phyloP scores from a whole-genome alignment of 2,329 filamentous ascomycete species.

The Stagonosporopsis chrysanthemi region DNA sequence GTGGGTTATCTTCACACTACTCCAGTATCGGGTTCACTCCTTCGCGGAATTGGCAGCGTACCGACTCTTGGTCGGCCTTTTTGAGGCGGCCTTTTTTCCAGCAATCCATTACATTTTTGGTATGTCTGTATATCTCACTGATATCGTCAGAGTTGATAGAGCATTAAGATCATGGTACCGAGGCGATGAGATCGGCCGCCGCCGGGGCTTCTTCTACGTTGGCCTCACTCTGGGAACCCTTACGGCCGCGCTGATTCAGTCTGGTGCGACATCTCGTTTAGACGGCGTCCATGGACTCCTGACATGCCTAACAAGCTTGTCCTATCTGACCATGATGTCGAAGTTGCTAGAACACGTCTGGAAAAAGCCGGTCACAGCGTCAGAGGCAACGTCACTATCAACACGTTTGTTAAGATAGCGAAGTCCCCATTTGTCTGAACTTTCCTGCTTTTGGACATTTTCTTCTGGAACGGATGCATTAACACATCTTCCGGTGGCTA shows the following conservation, averaged over 20 bases:
- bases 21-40: constrained; percentile 60
- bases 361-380: constrained; percentile 53
- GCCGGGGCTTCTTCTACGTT: constrained; percentile 62
- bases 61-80: constrained; percentile 63
- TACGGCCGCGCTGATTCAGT: constrained; percentile 59
- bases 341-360: constrained; percentile 56
- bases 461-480: constrained; percentile 65
- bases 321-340: constrained; percentile 57
- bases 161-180: constrained; percentile 58
- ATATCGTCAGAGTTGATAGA: constrained; percentile 2
- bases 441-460: constrained; percentile 59
- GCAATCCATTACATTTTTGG: constrained; percentile 43
- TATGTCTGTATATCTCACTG: not conserved
- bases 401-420: constrained; percentile 32
- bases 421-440: constrained; percentile 60
- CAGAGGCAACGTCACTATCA: constrained; percentile 28
- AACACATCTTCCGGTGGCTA: constrained; percentile 60
- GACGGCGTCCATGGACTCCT: constrained; percentile 60
- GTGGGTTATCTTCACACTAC: constrained; percentile 65
- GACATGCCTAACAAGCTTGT: constrained; percentile 59
- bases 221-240: constrained; percentile 61
- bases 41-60: constrained; percentile 62
- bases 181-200: constrained; percentile 52
- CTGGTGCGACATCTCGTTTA: constrained; percentile 57
- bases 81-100: constrained; percentile 57